A percentile compares a stretch with the other conserved stretches of the same genome.
These are phyloP conservation scores for Bothriochloa decipiens DNA, from an alignment of 176 grass and related monocot species.

Conservation along the genomic window DNA sequence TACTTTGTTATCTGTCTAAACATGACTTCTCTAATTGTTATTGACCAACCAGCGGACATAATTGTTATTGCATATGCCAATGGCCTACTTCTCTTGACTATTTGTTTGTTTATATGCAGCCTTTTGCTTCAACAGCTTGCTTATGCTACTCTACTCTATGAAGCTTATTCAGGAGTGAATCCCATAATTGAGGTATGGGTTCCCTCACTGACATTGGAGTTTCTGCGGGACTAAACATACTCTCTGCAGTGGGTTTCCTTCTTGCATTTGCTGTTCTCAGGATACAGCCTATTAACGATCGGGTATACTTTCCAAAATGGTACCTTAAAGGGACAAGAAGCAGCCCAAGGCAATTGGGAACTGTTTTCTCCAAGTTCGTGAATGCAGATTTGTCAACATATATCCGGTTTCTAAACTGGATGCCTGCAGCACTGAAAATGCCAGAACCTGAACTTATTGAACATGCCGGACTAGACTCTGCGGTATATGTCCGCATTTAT, in stretches of 20 bases:
- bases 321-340: constrained; percentile 90
- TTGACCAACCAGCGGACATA: background rate
- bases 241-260: constrained; percentile 77
- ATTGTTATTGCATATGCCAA: background rate
- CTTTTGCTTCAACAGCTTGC: background rate
- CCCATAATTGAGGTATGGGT: constrained; percentile 55
- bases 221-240: constrained; percentile 77
- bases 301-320: constrained; percentile 96
- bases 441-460: constrained; percentile 84
- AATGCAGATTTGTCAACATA: constrained; percentile 82
- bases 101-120: constrained; percentile 28
- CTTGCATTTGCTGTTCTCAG: constrained; percentile 79
- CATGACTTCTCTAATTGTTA: too few relatives aligned
- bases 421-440: constrained; percentile 94
- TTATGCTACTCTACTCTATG: background rate
- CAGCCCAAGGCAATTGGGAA: constrained; percentile 62
- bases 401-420: constrained; percentile 90
- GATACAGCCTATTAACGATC: constrained; percentile 87
- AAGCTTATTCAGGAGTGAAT: constrained; percentile 35
- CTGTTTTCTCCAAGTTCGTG: constrained; percentile 69
- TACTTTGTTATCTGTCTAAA: background rate
- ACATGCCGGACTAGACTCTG: constrained; percentile 85
- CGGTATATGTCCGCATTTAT: constrained; percentile 88
- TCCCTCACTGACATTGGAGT: constrained; percentile 72
- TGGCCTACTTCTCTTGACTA: background rate